Evolutionary conservation across 495 filamentous ascomycete species (phyloP).

Genomic region (Neurospora discreta): DNA sequence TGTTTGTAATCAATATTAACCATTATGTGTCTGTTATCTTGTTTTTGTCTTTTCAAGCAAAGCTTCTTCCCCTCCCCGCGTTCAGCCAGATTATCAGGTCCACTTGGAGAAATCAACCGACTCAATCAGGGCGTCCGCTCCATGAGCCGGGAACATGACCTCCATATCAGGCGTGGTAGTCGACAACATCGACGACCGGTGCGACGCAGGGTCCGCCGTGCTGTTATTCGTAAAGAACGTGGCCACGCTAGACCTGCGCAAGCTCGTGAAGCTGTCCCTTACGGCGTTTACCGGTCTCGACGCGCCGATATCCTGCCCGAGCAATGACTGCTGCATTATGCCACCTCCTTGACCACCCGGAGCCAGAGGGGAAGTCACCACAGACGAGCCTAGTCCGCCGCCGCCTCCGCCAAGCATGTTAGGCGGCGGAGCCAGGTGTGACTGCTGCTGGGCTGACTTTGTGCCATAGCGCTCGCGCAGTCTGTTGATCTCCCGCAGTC

Average conservation of each 20-base stretch:
- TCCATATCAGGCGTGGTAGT: slow-evolving; percentile 39
- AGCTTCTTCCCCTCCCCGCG: not conserved
- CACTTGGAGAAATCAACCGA: slow-evolving; percentile 53
- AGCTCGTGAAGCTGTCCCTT: slow-evolving; percentile 39
- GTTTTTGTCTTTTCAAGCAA: not conserved
- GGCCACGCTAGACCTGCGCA: slow-evolving; percentile 41
- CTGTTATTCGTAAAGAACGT: slow-evolving; percentile 40
- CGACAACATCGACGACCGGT: slow-evolving; percentile 40
- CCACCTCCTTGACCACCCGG: slow-evolving; percentile 3
- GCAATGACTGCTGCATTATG: slow-evolving; percentile 5
- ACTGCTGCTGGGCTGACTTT: slow-evolving; percentile 15
- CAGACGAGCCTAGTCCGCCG: slow-evolving; percentile 1
- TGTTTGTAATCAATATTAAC: not conserved
- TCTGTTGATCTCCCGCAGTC: slow-evolving; percentile 71
- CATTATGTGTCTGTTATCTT: not conserved
- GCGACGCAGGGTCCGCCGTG: slow-evolving; percentile 35
- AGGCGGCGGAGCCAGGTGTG: slow-evolving; percentile 29
- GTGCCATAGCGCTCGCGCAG: slow-evolving; percentile 55
- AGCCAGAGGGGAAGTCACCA: not conserved
- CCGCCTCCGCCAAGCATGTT: slow-evolving; percentile 16
- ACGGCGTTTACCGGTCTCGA: slow-evolving; percentile 31
- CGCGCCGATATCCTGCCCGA: slow-evolving; percentile 7
- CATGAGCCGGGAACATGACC: slow-evolving; percentile 18
- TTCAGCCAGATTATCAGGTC: slow-evolving; percentile 22
- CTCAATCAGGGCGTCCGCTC: slow-evolving; percentile 40